Evolutionary conservation across 768 basidiomycete genomes (phyloP).

Genomic region (Lactarius evosmus): DNA sequence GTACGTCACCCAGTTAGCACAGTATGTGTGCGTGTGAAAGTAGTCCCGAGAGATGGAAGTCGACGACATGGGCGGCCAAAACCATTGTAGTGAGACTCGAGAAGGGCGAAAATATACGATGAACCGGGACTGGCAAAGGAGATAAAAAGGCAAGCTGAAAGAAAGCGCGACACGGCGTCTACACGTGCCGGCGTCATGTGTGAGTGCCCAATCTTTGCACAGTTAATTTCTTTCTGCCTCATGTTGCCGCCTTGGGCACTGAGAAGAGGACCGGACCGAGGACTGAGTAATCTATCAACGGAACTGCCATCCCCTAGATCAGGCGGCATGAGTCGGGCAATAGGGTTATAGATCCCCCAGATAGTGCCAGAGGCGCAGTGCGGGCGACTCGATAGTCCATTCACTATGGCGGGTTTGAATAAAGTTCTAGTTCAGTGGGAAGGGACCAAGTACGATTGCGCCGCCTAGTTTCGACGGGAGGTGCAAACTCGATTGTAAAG

Average conservation of each 20-base stretch:
- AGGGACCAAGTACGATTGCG: not conserved
- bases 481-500: too few species aligned
- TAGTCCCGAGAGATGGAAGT: not conserved
- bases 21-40: not conserved
- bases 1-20: conserved; percentile 4
- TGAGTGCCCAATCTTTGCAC: too few species aligned
- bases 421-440: not conserved
- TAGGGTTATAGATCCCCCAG: not conserved
- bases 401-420: not conserved
- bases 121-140: not conserved
- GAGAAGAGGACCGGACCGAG: too few species aligned
- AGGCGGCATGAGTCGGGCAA: not conserved
- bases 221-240: too few species aligned
- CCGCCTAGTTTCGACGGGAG: too few species aligned
- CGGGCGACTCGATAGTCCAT: conserved; percentile 4
- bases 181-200: too few species aligned
- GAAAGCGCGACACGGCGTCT: too few species aligned
- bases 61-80: not conserved
- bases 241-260: too few species aligned
- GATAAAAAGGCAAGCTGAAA: too few species aligned
- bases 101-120: too few species aligned
- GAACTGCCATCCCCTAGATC: not conserved
- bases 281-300: not conserved
- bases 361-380: conserved; percentile 10
- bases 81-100: too few species aligned